These are phyloP conservation scores for Aspergillus novofumigatus DNA, from an alignment of 2,329 filamentous ascomycete species.

Conservation along the genomic window DNA sequence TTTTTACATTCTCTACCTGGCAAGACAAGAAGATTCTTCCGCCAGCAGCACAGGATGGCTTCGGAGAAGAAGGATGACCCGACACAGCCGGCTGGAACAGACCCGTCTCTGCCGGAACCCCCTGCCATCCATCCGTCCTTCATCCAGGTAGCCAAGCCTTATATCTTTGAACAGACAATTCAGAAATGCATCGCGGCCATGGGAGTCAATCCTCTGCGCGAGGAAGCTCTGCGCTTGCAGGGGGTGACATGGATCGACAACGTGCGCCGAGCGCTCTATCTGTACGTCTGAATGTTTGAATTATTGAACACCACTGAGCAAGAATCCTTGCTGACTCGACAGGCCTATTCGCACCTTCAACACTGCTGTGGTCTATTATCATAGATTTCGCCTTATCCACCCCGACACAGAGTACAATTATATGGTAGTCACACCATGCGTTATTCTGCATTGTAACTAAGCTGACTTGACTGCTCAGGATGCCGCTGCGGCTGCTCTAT, in stretches of 20 bases:
- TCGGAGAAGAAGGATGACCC: slow-evolving; percentile 18
- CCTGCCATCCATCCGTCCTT: slow-evolving; percentile 58
- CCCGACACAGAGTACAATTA: slow-evolving; percentile 82
- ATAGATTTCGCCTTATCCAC: slow-evolving; percentile 85
- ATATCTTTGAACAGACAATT: slow-evolving; percentile 76
- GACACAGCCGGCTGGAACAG: slow-evolving; percentile 9
- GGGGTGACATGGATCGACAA: slow-evolving; percentile 87
- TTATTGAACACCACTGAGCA: not conserved
- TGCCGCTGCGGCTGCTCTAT: slow-evolving; percentile 79
- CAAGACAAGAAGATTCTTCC: not conserved
- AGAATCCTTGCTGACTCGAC: slow-evolving; percentile 4
- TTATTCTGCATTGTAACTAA: not conserved
- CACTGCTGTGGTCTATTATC: slow-evolving; percentile 87
- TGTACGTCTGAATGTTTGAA: slow-evolving; percentile 54
- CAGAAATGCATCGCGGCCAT: slow-evolving; percentile 67
- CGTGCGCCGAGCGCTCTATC: slow-evolving; percentile 69
- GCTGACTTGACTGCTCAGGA: slow-evolving; percentile 51
- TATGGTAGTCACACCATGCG: slow-evolving; percentile 35
- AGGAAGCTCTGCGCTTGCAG: slow-evolving; percentile 76
- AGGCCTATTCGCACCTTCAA: slow-evolving; percentile 89
- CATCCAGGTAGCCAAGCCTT: slow-evolving; percentile 66
- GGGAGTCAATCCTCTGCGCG: slow-evolving; percentile 69
- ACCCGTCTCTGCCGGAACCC: slow-evolving; percentile 16
- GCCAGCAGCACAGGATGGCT: slow-evolving; percentile 13
- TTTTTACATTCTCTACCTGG: not conserved